phyloP scores from a whole-genome alignment of 139 green algal genomes.

The Trebouxia sp. region DNA sequence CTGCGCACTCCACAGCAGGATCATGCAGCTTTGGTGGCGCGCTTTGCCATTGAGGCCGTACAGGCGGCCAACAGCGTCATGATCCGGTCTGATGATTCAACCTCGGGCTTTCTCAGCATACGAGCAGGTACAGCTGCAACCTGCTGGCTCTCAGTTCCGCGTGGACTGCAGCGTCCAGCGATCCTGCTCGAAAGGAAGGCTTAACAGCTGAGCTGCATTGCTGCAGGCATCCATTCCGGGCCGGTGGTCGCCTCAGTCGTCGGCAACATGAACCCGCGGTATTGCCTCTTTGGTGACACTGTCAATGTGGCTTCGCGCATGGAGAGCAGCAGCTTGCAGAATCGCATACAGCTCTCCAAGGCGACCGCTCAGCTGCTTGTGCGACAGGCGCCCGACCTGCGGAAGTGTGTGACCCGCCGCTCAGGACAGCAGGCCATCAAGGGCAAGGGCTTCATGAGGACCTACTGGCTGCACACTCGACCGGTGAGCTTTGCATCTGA shows the following conservation, averaged over 20 bases:
- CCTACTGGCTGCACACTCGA: slow-evolving; percentile 32
- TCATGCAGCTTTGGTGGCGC: slow-evolving; percentile 31
- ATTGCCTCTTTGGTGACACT: slow-evolving; percentile 49
- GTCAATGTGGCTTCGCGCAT: slow-evolving; percentile 47
- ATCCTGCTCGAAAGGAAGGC: too few relatives aligned
- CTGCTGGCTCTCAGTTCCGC: too few relatives aligned
- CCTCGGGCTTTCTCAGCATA: slow-evolving; percentile 21
- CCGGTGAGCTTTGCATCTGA: not conserved
- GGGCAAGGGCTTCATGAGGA: slow-evolving; percentile 35
- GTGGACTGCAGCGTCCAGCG: too few relatives aligned
- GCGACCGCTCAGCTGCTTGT: slow-evolving; percentile 27
- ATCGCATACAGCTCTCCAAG: slow-evolving; percentile 29
- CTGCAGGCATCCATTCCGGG: slow-evolving; percentile 19
- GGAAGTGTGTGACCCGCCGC: not conserved
- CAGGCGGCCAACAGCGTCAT: slow-evolving; percentile 19
- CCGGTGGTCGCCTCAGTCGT: slow-evolving; percentile 43
- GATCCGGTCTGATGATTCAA: slow-evolving; percentile 1
- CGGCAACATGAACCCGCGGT: slow-evolving; percentile 43
- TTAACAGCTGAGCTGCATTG: too few relatives aligned
- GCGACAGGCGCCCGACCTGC: slow-evolving; percentile 9
- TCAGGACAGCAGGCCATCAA: slow-evolving; percentile 28
- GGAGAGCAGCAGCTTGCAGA: slow-evolving; percentile 37
- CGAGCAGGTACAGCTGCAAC: slow-evolving; percentile 10
- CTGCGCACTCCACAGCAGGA: slow-evolving; percentile 23
- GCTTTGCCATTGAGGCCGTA: slow-evolving; percentile 36